phyloP scores from a whole-genome alignment of 2,329 filamentous ascomycete species.

The Blumeria hordei region DNA sequence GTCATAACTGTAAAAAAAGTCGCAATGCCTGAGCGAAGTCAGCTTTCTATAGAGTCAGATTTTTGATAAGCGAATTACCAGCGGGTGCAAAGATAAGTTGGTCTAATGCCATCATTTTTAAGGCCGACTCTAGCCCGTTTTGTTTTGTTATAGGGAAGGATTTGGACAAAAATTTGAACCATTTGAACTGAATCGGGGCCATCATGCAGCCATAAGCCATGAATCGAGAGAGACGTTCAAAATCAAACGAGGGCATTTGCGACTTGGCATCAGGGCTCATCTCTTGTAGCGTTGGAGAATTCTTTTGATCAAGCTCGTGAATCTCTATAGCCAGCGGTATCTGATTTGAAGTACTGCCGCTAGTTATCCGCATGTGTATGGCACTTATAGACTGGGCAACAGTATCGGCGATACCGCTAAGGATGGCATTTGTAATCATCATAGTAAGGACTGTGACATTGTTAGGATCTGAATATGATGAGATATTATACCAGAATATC shows the following conservation, averaged over 20 bases:
- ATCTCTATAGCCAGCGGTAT: constrained; percentile 71
- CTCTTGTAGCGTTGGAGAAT: constrained; percentile 38
- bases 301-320: constrained; percentile 63
- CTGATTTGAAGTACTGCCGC: constrained; percentile 30
- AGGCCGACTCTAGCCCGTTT: constrained; percentile 46
- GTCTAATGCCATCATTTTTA: constrained; percentile 82
- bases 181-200: constrained; percentile 85
- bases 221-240: constrained; percentile 79
- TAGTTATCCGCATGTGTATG: constrained; percentile 33
- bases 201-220: constrained; percentile 96
- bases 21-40: constrained; percentile 33
- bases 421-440: constrained; percentile 94
- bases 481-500: constrained; percentile 2
- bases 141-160: constrained; percentile 68
- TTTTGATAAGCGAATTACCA: constrained; percentile 20
- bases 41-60: not conserved
- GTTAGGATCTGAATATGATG: constrained; percentile 3
- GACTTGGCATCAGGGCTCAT: constrained; percentile 37
- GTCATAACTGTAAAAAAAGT: constrained; percentile 96
- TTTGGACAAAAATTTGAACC: constrained; percentile 68
- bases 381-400: constrained; percentile 83
- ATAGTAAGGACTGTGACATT: constrained; percentile 56
- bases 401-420: constrained; percentile 89
- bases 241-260: constrained; percentile 71
- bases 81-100: constrained; percentile 84